Base-by-base conservation (phyloP, 331 rosid genomes). In the Quercus phellos region DNA sequence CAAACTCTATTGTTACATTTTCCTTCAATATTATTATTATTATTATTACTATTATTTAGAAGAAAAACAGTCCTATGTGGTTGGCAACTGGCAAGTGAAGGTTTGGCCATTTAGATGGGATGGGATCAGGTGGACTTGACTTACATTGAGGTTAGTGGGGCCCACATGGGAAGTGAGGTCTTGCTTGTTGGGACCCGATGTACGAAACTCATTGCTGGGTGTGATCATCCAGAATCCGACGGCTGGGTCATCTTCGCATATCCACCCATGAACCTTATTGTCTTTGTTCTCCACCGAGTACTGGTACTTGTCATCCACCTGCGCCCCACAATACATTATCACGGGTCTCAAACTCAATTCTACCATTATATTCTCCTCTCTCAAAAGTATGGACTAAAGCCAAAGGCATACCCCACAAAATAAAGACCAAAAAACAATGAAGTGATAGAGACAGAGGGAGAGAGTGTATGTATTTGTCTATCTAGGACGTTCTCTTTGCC, bases 151-250 rank as follows among this genome's bases (percentile, higher is more conserved):
- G 0, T 77, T 19, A 17, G 32, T 78, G 38, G 96, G 96, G 63
- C 96, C 97, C 4, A 78, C 91, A 73, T 92, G 97, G 72, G 91
- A 90, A 8, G 97, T 92, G 55, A 92, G 93, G 10, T 90, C 96
- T 80, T 90, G 96, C 77, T 90, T 92, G 29, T 38, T 3, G 26
- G 97, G 96, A 19, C 97, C 97, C 14, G 55, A 80, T 18, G 78
- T 56, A 2, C 91, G 92, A 34, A 89, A 90, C 80, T 92, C 97
- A 4, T 74, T 74, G 53, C 91, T 87, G 0, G 97, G 96, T 2
- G 97, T 88, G 30, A 92, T 89, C 50, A 87, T 19, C 97, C 97
- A 92, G 53, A 92, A 86, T 0, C 96, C 97, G 5, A 66, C 72
- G 11, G 80, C 73, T 27, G 82, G 32, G 29, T 82, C 35, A 12